Conservation (phyloP, 2,329 filamentous ascomycete species). For the Exophiala xenobiotica region DNA sequence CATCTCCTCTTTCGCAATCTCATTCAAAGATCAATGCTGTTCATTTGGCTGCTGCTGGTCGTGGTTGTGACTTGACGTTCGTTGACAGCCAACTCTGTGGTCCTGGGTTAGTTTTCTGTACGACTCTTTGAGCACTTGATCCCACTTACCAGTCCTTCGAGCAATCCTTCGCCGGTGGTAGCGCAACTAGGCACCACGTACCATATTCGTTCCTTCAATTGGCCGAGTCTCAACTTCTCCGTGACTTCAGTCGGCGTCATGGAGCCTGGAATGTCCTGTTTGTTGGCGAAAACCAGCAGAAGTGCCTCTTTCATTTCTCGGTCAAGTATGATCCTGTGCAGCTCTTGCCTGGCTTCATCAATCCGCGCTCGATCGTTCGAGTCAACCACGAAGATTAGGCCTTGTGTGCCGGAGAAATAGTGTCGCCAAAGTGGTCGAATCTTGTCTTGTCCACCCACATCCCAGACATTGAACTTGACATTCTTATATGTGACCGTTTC, state of each 20-base stretch:
- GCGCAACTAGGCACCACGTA: constrained; percentile 81
- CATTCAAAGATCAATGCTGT: neutral
- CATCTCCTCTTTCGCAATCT: neutral
- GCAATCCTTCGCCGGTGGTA: constrained; percentile 75
- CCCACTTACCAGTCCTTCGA: constrained; percentile 68
- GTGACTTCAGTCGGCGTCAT: constrained; percentile 79
- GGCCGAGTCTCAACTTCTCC: constrained; percentile 70
- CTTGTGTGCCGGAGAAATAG: constrained; percentile 95
- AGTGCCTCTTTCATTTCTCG: constrained; percentile 96
- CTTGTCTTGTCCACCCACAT: constrained; percentile 98
- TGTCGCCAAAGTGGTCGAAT: constrained; percentile 96
- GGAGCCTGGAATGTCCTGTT: constrained; percentile 88
- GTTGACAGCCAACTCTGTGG: constrained; percentile 71
- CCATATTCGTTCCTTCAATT: constrained; percentile 81
- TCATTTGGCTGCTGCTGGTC: constrained; percentile 25
- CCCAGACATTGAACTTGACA: constrained; percentile 99
- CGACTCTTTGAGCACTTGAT: neutral
- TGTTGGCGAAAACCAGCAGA: constrained; percentile 95
- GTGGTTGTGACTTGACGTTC: constrained; percentile 66
- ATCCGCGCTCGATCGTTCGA: constrained; percentile 88
- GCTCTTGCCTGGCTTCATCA: constrained; percentile 86
- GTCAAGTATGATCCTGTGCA: constrained; percentile 97
- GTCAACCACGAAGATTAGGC: constrained; percentile 97
- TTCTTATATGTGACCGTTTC: constrained; percentile 99
- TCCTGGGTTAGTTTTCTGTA: constrained; percentile 23